Evolutionary conservation across 2,329 filamentous ascomycete species (phyloP).

Genomic region (Scopulariopsis brevicaulis): DNA sequence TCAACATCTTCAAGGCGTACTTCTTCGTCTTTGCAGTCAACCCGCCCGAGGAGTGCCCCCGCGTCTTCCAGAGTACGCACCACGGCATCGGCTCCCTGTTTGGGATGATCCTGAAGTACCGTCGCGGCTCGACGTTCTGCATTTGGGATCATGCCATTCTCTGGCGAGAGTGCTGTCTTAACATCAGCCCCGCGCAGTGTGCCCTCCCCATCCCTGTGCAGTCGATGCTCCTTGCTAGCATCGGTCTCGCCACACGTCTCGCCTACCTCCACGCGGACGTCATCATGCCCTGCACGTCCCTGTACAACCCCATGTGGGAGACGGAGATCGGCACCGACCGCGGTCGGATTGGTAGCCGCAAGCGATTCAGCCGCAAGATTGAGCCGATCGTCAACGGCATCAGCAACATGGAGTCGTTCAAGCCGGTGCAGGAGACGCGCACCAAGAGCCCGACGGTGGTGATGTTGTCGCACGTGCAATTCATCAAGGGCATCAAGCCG

Average conservation of each 20-base stretch:
- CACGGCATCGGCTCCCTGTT: conserved; percentile 50
- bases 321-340: conserved; percentile 48
- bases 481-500: conserved; percentile 52
- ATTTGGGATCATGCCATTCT: conserved; percentile 55
- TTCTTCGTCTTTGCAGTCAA: conserved; percentile 47
- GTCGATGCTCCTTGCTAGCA: conserved; percentile 31
- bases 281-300: conserved; percentile 43
- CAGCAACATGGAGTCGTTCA: conserved; percentile 51
- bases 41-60: conserved; percentile 42
- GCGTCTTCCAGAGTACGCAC: conserved; percentile 52
- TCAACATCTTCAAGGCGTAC: conserved; percentile 27
- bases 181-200: conserved; percentile 35
- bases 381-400: conserved; percentile 57
- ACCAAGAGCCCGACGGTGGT: conserved; percentile 49
- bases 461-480: conserved; percentile 52
- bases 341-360: conserved; percentile 42
- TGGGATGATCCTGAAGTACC: conserved; percentile 50
- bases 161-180: conserved; percentile 44
- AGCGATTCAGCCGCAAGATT: conserved; percentile 46
- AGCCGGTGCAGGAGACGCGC: conserved; percentile 46
- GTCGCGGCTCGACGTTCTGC: conserved; percentile 45
- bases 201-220: conserved; percentile 35
- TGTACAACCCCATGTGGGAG: conserved; percentile 55
- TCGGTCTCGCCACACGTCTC: conserved; percentile 33
- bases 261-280: conserved; percentile 45